Conservation (phyloP, 495 filamentous ascomycete genomes). For the Talaromyces thailandensis region DNA sequence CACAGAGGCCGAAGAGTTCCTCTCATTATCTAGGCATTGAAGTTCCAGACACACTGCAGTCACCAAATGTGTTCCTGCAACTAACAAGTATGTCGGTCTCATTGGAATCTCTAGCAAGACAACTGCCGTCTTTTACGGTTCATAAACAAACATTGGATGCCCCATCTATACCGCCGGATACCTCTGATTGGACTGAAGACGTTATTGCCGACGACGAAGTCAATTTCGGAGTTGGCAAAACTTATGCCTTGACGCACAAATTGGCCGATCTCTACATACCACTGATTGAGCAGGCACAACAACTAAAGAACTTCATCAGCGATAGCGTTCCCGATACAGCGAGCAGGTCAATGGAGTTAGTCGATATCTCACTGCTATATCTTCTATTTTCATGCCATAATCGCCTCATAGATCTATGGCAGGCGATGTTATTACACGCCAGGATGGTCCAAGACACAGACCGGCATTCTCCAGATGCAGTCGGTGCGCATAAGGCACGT, state of each 20-base stretch:
- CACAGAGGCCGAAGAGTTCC: neutral
- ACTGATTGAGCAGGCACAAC: neutral
- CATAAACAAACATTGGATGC: neutral
- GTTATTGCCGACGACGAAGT: neutral
- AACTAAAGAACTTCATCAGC: neutral
- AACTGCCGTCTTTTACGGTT: neutral
- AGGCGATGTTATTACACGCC: neutral
- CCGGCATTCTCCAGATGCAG: neutral
- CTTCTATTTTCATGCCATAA: neutral
- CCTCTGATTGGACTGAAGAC: neutral
- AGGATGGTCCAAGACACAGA: neutral
- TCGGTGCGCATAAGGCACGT: neutral
- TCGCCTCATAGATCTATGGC: conserved; percentile 1
- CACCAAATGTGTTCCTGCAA: neutral
- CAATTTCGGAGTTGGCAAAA: neutral
- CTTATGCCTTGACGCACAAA: neutral
- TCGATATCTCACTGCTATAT: neutral
- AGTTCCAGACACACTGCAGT: neutral
- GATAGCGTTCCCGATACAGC: neutral
- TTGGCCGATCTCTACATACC: neutral
- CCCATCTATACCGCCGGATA: neutral
- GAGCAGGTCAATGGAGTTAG: neutral
- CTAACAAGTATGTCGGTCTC: neutral
- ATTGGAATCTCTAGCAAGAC: neutral
- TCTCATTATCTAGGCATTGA: neutral